Evolutionary conservation across 805 yeast genomes (phyloP).

Genomic region (Kodamaea lidongshanica): DNA sequence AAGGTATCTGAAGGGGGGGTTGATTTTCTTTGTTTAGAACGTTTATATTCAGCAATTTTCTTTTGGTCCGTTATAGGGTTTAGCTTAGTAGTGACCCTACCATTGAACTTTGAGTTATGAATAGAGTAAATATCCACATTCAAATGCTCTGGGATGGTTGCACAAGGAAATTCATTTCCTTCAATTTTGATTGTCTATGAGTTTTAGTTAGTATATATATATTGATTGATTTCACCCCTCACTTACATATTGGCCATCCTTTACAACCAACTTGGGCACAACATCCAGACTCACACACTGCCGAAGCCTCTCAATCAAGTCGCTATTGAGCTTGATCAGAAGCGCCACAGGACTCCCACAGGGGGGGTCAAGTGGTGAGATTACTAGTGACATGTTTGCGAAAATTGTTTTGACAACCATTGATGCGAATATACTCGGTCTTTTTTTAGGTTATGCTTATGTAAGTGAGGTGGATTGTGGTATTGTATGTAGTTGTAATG

Average conservation of each 20-base stretch:
- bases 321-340: constrained; percentile 24
- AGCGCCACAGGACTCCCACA: constrained; percentile 19
- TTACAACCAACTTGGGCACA: constrained; percentile 30
- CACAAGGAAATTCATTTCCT: constrained; percentile 27
- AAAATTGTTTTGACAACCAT: no score
- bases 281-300: constrained; percentile 11
- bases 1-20: not conserved
- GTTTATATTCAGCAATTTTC: constrained; percentile 18
- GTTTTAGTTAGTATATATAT: constrained; percentile 14
- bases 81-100: constrained; percentile 27
- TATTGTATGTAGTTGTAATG: no score
- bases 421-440: no score
- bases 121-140: constrained; percentile 29
- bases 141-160: constrained; percentile 27
- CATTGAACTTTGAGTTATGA: constrained; percentile 18
- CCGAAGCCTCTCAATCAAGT: constrained; percentile 22
- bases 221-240: constrained; percentile 1
- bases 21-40: constrained; percentile 2
- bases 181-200: constrained; percentile 23
- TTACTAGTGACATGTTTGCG: constrained; percentile 7
- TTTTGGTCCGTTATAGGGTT: constrained; percentile 27
- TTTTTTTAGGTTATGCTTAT: no score
- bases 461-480: no score
- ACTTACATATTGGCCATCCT: constrained; percentile 32
- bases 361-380: constrained; percentile 11